Evolutionary conservation across 352 stramenopile genomes (phyloP).

Genomic region (Globisporangium cederbergense): DNA sequence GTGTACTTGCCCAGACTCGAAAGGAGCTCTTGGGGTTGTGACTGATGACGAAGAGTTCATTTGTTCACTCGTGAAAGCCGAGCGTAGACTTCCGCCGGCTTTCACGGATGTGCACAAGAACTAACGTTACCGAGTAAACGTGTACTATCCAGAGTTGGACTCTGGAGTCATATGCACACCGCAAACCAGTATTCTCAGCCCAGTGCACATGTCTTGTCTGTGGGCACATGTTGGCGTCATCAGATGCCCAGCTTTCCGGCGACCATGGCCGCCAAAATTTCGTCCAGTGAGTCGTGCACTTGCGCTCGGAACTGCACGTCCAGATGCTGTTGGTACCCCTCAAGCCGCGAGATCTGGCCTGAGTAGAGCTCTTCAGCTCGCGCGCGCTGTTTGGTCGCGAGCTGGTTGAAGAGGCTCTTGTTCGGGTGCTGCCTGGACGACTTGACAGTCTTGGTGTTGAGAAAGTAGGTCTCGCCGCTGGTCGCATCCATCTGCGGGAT

Average conservation of each 20-base stretch:
- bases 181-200: no score
- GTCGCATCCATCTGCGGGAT: slow-evolving; percentile 38
- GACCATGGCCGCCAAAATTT: slow-evolving; percentile 16
- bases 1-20: no score
- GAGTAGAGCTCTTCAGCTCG: slow-evolving; percentile 25
- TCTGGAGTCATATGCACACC: neutral
- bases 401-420: slow-evolving; percentile 24
- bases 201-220: no score
- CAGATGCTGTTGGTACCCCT: slow-evolving; percentile 23
- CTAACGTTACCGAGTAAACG: neutral
- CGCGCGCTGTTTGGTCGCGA: slow-evolving; percentile 27
- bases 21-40: no score
- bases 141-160: slow-evolving; percentile 10
- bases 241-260: slow-evolving; percentile 1
- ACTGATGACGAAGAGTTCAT: no score
- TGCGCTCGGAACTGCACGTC: slow-evolving; percentile 16
- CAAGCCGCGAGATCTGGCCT: slow-evolving; percentile 20
- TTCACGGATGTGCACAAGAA: no score
- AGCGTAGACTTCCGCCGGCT: no score
- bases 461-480: slow-evolving; percentile 35
- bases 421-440: slow-evolving; percentile 35
- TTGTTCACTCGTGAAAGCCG: no score
- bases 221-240: neutral
- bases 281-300: slow-evolving; percentile 3
- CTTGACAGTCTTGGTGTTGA: slow-evolving; percentile 36